Evolutionary conservation across 2,329 filamentous ascomycete species (phyloP).

Genomic region (Rutstroemia sp.): DNA sequence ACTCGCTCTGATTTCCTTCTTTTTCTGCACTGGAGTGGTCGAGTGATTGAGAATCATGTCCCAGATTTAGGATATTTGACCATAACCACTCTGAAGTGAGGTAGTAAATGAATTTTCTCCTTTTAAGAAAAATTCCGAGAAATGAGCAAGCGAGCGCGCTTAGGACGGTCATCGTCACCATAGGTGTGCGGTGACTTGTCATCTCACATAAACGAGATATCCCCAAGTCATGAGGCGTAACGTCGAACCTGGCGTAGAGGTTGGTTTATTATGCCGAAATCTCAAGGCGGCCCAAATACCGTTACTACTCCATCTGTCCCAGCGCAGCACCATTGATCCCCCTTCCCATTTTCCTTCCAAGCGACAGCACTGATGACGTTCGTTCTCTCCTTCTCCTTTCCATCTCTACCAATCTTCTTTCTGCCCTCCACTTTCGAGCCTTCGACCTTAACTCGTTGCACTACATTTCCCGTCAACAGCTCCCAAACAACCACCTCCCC

Average conservation of each 20-base stretch:
- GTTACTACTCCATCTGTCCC: conserved; percentile 60
- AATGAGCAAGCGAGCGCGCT: no score
- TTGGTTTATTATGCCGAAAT: not conserved
- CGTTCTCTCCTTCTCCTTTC: conserved; percentile 49
- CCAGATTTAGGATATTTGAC: no score
- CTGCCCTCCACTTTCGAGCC: conserved; percentile 30
- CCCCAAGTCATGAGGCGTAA: no score
- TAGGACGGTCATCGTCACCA: no score
- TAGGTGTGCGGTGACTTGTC: no score
- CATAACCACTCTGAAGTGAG: no score
- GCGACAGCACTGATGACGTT: conserved; percentile 56
- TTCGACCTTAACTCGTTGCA: conserved; percentile 50
- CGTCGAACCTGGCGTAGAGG: not conserved
- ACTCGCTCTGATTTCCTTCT: no score
- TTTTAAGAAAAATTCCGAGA: no score
- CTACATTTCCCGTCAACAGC: conserved; percentile 62
- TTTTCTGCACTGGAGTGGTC: no score
- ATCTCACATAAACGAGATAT: not conserved
- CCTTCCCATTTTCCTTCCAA: conserved; percentile 55
- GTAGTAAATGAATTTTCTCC: no score
- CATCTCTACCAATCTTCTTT: conserved; percentile 50
- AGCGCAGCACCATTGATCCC: conserved; percentile 57
- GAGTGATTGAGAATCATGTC: no score
- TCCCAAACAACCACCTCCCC: conserved; percentile 67
- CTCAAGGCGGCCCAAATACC: conserved; percentile 42